Percentiles rank a stretch among this genome's conserved stretches.
phyloP scores from a whole-genome alignment of 495 filamentous ascomycete species.

The Penicillium longicatenatum region DNA sequence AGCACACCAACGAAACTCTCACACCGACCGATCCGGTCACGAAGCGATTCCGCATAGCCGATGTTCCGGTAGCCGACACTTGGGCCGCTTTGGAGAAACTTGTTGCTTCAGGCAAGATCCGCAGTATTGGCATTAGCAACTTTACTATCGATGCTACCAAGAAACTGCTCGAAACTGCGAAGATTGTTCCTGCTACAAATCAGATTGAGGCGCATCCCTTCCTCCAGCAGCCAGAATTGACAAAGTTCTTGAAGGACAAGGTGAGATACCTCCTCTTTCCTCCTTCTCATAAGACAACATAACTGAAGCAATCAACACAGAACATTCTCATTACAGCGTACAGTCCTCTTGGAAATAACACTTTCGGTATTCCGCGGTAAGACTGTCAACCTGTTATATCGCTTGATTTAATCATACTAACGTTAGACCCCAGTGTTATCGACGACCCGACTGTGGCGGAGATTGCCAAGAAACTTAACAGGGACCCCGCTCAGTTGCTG shows the following conservation, averaged over 20 bases:
- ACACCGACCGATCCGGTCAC: slow-evolving; percentile 35
- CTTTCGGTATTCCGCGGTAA: slow-evolving; percentile 44
- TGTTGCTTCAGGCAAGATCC: slow-evolving; percentile 64
- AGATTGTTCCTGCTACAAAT: slow-evolving; percentile 68
- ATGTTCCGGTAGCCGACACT: slow-evolving; percentile 43
- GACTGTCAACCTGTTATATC: not conserved
- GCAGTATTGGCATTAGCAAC: slow-evolving; percentile 82
- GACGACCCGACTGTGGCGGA: slow-evolving; percentile 63
- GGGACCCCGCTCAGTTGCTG: slow-evolving; percentile 70
- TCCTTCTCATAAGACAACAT: not conserved
- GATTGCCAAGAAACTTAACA: slow-evolving; percentile 67
- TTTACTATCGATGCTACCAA: slow-evolving; percentile 66
- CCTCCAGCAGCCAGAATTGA: slow-evolving; percentile 66
- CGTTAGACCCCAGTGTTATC: slow-evolving; percentile 35
- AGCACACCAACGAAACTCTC: slow-evolving; percentile 61
- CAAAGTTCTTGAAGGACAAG: slow-evolving; percentile 40
- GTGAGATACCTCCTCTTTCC: slow-evolving; percentile 8
- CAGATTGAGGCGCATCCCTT: slow-evolving; percentile 89
- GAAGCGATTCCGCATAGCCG: slow-evolving; percentile 37
- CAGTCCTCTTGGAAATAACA: slow-evolving; percentile 57
- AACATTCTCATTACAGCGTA: slow-evolving; percentile 55
- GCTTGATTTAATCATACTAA: slow-evolving; percentile 3
- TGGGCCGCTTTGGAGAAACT: slow-evolving; percentile 77
- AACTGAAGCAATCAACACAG: slow-evolving; percentile 16
- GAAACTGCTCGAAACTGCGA: slow-evolving; percentile 63